These are phyloP conservation scores for Carex cristatella DNA, from an alignment of 176 grass and related monocot genomes.

Conservation along the genomic window DNA sequence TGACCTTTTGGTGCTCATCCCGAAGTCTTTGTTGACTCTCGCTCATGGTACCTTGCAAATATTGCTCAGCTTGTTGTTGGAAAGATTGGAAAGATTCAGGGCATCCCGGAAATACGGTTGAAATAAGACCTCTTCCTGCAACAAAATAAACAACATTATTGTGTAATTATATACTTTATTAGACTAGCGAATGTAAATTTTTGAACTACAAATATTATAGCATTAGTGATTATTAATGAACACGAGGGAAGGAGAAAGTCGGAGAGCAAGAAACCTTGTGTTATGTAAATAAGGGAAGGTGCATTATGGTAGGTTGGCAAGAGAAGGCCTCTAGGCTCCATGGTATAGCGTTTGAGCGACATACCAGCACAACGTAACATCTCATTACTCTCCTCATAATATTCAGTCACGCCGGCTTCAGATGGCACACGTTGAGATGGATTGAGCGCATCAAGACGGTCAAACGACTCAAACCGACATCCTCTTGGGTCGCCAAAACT, in stretches of 20 bases:
- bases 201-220: neutral
- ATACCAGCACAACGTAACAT: slow-evolving; percentile 28
- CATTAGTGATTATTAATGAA: neutral
- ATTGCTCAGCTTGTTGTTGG: slow-evolving; percentile 4
- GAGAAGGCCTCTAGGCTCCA: slow-evolving; percentile 32
- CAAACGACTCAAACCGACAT: slow-evolving; percentile 15
- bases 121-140: slow-evolving; percentile 25
- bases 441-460: slow-evolving; percentile 24
- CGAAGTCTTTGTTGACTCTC: neutral
- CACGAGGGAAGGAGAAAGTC: neutral
- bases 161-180: neutral
- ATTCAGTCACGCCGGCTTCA: slow-evolving; percentile 36
- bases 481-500: neutral
- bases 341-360: neutral
- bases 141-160: neutral
- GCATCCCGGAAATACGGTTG: slow-evolving; percentile 20
- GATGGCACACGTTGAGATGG: slow-evolving; percentile 16
- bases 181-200: neutral
- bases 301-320: slow-evolving; percentile 32
- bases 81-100: slow-evolving; percentile 30
- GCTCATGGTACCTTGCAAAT: slow-evolving; percentile 14
- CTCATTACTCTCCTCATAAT: slow-evolving; percentile 27
- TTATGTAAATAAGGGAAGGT: slow-evolving; percentile 27
- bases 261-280: slow-evolving; percentile 4
- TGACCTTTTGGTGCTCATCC: slow-evolving; percentile 18